A percentile compares a stretch with the other conserved stretches of the same genome.
phyloP scores from a whole-genome alignment of 2,329 filamentous ascomycete species.

The Pseudofabraea citricarpa region DNA sequence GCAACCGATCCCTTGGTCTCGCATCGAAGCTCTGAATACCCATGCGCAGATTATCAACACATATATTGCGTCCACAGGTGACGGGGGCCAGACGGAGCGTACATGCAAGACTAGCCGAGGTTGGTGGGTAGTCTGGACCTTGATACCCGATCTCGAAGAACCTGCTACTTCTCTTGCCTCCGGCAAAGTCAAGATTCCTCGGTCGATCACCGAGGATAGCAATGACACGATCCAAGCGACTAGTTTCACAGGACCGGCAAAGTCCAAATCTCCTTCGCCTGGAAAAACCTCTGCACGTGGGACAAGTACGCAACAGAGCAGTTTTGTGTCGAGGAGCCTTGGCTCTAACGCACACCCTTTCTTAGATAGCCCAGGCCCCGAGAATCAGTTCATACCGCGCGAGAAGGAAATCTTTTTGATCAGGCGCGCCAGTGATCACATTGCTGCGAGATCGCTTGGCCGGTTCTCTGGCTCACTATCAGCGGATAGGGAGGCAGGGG shows the following conservation, averaged over 20 bases:
- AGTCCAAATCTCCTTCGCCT: background rate
- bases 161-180: conserved; percentile 1
- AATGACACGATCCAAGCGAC: background rate
- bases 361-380: conserved; percentile 9
- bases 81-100: conserved; percentile 46
- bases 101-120: conserved; percentile 63
- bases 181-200: conserved; percentile 7
- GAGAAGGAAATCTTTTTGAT: conserved; percentile 59
- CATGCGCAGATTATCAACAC: conserved; percentile 60
- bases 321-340: conserved; percentile 8
- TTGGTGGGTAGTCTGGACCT: conserved; percentile 67
- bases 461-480: conserved; percentile 15
- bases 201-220: conserved; percentile 9
- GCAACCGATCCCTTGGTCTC: conserved; percentile 43
- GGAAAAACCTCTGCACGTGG: conserved; percentile 4
- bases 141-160: conserved; percentile 39
- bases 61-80: conserved; percentile 40
- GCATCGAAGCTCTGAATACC: conserved; percentile 59
- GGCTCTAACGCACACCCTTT: conserved; percentile 25
- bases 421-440: conserved; percentile 53
- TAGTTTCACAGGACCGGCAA: background rate
- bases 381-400: conserved; percentile 4
- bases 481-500: conserved; percentile 39
- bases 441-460: conserved; percentile 5
- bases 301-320: conserved; percentile 4